A percentile compares a stretch with the other conserved stretches of the same genome.
Evolutionary conservation across 1,284 basidiomycete genomes (phyloP).

Genomic region (Paramarasmius palmivorus): DNA sequence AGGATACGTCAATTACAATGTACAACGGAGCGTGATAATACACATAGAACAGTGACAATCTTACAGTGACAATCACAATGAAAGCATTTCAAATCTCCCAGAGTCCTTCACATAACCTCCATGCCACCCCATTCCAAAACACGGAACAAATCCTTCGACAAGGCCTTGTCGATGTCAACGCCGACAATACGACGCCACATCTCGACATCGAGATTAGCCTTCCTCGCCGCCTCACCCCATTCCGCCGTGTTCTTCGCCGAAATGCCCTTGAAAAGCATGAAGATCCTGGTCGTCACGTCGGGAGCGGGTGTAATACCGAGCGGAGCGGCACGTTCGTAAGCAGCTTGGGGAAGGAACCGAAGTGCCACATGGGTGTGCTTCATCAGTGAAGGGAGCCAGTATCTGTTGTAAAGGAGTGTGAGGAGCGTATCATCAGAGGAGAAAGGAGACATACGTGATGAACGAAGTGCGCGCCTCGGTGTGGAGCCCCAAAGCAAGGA

Average conservation of each 20-base stretch:
- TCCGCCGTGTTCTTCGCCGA: constrained; percentile 16
- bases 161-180: constrained; percentile 17
- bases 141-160: constrained; percentile 23
- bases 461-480: constrained; percentile 17
- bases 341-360: constrained; percentile 43
- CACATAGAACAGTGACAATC: no score
- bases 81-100: no score
- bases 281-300: constrained; percentile 43
- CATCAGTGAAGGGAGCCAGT: constrained; percentile 43
- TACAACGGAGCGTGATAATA: no score
- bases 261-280: constrained; percentile 46
- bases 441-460: constrained; percentile 4
- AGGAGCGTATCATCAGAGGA: not conserved
- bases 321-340: constrained; percentile 39
- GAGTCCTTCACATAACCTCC: constrained; percentile 18
- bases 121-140: constrained; percentile 37
- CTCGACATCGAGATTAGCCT: constrained; percentile 9
- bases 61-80: no score
- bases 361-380: constrained; percentile 42
- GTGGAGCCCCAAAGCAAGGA: constrained; percentile 12
- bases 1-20: no score
- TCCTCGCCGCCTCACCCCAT: not conserved
- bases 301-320: constrained; percentile 38
- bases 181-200: constrained; percentile 25
- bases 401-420: constrained; percentile 16